Percentiles rank a stretch among this genome's conserved stretches.
These are phyloP conservation scores for Platismatia glauca DNA, from an alignment of 495 filamentous ascomycete species.

Conservation along the genomic window DNA sequence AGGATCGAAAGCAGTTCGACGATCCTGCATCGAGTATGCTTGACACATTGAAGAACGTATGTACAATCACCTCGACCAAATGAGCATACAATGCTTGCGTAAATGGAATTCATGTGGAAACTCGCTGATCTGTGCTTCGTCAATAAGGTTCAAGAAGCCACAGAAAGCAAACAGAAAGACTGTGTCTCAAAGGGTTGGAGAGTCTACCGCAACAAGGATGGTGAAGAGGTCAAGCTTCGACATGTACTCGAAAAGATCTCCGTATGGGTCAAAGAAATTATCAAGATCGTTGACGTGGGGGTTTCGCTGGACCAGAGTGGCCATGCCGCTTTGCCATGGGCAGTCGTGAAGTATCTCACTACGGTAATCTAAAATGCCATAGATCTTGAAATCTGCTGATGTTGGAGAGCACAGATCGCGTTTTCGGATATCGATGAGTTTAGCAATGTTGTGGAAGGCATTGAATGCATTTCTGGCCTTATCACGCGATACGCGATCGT, in stretches of 20 bases:
- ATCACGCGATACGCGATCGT: neutral
- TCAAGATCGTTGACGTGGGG: neutral
- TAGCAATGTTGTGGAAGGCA: neutral
- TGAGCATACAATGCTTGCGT: neutral
- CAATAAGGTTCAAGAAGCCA: neutral
- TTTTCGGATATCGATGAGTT: neutral
- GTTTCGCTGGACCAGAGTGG: neutral
- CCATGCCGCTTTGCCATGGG: slow-evolving; percentile 9
- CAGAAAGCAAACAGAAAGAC: neutral
- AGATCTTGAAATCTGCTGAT: neutral
- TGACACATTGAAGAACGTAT: neutral
- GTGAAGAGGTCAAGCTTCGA: slow-evolving; percentile 10
- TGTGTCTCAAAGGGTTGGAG: neutral
- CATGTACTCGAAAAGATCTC: slow-evolving; percentile 4
- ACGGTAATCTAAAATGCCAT: neutral
- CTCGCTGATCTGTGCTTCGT: neutral
- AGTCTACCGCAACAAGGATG: neutral
- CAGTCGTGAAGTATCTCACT: neutral
- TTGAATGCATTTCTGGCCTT: neutral
- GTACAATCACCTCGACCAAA: neutral
- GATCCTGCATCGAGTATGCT: neutral
- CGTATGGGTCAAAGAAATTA: slow-evolving; percentile 4
- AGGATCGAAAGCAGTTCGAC: neutral
- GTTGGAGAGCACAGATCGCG: neutral
- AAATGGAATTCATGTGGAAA: neutral